Percentiles rank a stretch among this genome's conserved stretches.
Evolutionary conservation across 495 filamentous ascomycete genomes (phyloP).

Genomic region (Umbilicaria muhlenbergii): DNA sequence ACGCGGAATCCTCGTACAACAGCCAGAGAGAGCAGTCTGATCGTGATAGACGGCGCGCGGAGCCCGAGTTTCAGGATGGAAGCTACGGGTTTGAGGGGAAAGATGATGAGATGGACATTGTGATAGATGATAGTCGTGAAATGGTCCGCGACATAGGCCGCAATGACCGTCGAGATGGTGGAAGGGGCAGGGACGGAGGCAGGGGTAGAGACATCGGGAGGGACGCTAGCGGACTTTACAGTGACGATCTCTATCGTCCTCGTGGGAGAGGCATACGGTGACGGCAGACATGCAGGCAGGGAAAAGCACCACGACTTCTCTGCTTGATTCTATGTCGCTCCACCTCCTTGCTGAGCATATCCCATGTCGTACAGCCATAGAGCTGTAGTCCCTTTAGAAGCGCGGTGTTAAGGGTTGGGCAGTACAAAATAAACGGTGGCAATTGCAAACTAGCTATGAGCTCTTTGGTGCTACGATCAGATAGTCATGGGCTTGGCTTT

Average conservation of each 20-base stretch:
- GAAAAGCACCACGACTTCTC: too few relatives aligned
- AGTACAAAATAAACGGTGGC: too few relatives aligned
- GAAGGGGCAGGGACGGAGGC: slow-evolving; percentile 5
- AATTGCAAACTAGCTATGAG: too few relatives aligned
- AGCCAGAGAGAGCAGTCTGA: slow-evolving; percentile 31
- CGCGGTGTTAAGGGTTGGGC: too few relatives aligned
- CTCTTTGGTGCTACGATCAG: too few relatives aligned
- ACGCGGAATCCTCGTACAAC: slow-evolving; percentile 20
- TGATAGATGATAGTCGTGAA: slow-evolving; percentile 1
- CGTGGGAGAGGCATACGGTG: slow-evolving; percentile 18
- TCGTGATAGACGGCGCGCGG: slow-evolving; percentile 27
- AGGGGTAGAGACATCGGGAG: slow-evolving; percentile 7
- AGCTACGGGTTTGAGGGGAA: slow-evolving; percentile 37
- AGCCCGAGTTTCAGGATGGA: slow-evolving; percentile 41
- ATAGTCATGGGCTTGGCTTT: too few relatives aligned
- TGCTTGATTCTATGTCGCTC: too few relatives aligned
- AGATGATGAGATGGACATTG: slow-evolving; percentile 32
- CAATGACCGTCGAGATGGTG: slow-evolving; percentile 16
- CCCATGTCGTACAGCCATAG: too few relatives aligned
- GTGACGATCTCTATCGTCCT: slow-evolving; percentile 22
- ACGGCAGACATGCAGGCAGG: background rate
- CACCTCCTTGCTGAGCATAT: too few relatives aligned
- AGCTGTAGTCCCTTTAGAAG: too few relatives aligned
- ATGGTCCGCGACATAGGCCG: background rate
- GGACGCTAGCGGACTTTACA: slow-evolving; percentile 24